Percentiles rank a stretch among this genome's conserved stretches.
Conservation (phyloP, 225 moss, liverwort and hornwort genomes). For the Physcomitrium patens region DNA sequence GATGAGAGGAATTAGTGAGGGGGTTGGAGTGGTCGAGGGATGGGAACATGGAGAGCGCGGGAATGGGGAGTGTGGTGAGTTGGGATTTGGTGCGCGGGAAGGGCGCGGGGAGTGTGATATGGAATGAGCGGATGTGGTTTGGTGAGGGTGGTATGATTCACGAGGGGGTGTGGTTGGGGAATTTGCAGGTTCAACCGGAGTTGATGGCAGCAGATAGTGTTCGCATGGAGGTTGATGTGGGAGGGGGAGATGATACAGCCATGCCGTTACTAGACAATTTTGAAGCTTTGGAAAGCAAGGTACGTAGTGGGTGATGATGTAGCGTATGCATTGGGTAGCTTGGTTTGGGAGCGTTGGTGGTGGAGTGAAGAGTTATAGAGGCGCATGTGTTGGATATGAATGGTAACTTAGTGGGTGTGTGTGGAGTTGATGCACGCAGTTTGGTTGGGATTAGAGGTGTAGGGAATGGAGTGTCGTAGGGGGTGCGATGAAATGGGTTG, state of each 20-base stretch:
- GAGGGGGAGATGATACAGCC: constrained; percentile 76
- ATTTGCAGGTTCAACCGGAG: constrained; percentile 88
- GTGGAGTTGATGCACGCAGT: background rate
- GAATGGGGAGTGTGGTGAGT: constrained; percentile 1
- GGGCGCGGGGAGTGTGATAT: background rate
- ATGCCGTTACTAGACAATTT: constrained; percentile 97
- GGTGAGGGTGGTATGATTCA: background rate
- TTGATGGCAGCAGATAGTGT: constrained; percentile 97
- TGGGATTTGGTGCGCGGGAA: background rate
- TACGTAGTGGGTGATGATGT: constrained; percentile 18
- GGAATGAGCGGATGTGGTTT: constrained; percentile 9
- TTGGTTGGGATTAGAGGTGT: background rate
- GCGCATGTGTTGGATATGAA: background rate
- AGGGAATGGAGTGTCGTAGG: background rate
- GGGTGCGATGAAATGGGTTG: background rate
- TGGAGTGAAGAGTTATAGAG: background rate
- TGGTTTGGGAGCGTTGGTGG: background rate
- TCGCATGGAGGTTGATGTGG: constrained; percentile 93
- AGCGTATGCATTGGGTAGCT: background rate
- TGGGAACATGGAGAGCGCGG: background rate
- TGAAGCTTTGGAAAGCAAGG: constrained; percentile 93
- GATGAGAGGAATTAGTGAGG: background rate
- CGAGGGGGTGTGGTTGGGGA: constrained; percentile 28
- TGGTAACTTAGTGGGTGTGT: background rate
- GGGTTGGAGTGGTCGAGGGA: too few relatives aligned